Evolutionary conservation across 805 yeast species (phyloP).

Genomic region (Brettanomyces custersianus): DNA sequence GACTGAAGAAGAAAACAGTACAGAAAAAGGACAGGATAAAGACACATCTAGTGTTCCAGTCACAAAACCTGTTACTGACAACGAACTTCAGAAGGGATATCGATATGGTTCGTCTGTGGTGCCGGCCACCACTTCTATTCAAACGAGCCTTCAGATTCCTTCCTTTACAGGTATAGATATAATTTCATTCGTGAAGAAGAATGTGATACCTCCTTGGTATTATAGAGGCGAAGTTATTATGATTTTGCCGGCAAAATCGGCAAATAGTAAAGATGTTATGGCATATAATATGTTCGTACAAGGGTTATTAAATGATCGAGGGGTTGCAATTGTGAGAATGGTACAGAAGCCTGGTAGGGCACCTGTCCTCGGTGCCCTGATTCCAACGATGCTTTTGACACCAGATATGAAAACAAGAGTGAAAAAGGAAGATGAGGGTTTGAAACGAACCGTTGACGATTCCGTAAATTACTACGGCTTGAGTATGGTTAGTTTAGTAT

Average conservation of each 20-base stretch:
- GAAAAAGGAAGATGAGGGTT: slow-evolving; percentile 7
- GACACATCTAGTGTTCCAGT: slow-evolving; percentile 17
- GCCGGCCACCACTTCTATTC: slow-evolving; percentile 41
- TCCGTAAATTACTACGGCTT: slow-evolving; percentile 29
- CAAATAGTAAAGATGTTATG: slow-evolving; percentile 25
- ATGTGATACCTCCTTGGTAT: slow-evolving; percentile 47
- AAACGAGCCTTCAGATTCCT: slow-evolving; percentile 32
- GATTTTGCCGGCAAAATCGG: slow-evolving; percentile 23
- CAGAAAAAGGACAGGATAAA: slow-evolving; percentile 9
- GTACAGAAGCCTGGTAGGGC: slow-evolving; percentile 43
- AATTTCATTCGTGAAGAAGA: slow-evolving; percentile 45
- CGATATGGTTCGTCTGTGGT: slow-evolving; percentile 55
- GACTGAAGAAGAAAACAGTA: slow-evolving; percentile 2
- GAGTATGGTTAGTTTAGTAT: slow-evolving; percentile 52
- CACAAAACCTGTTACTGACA: slow-evolving; percentile 26
- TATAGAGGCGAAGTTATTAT: slow-evolving; percentile 50
- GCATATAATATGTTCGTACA: slow-evolving; percentile 42
- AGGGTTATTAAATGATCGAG: slow-evolving; percentile 37
- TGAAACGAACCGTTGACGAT: slow-evolving; percentile 17
- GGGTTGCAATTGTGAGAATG: slow-evolving; percentile 53
- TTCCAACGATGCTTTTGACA: slow-evolving; percentile 34
- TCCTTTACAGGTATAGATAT: slow-evolving; percentile 52
- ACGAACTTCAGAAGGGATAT: slow-evolving; percentile 48
- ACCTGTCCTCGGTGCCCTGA: slow-evolving; percentile 41
- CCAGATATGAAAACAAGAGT: slow-evolving; percentile 11